Base-by-base conservation (phyloP, 2,329 filamentous ascomycete genomes). In the Colletotrichum siamense region DNA sequence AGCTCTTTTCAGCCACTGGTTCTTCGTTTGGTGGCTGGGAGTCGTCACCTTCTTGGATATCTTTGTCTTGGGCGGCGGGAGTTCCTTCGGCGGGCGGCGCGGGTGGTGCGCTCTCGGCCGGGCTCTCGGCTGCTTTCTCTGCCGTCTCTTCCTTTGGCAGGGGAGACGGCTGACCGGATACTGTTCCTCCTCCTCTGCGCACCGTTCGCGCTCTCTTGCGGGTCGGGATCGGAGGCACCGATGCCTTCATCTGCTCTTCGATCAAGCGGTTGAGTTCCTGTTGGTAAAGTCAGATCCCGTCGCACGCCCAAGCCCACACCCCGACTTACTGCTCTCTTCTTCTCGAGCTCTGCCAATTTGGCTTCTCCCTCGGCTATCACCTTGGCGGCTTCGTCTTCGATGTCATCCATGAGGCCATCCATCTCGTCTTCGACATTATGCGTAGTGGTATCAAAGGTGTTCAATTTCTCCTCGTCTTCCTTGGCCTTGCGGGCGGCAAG, bases 241-340 rank as follows among this genome's bases (percentile, higher is more conserved):
- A 81, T 24, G 78, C 67, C 69, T 82, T 81, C 36, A 88, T 79
- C 74, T 86, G 82, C 71, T 87, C 86, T 39, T 88, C 86, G 52
- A 88, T 85, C 55, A 83, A 80, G 24, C 82, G 85, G 69, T 87
- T 87, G 73, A 88, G 81, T 78, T 88, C 86, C 86, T 87, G 18
- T 18, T 7, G 8, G 16, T 5, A 49, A 18, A 18, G 62, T 73
- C 30, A 77, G 77, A 68, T 6, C 6, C 18, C 10, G 55, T 72
- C 15, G 70, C 59, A 22, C 66, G 24, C 22, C 12, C 34, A 7
- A 5, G 18, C 12, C 30, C n/a, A 36, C 16, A 7, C 22, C 1
- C 18, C 1, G 39, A 55, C 79, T 59, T 75, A 82, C 82, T 72
- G 76, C 81, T 79, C 85, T 79, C 77, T 80, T 82, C 68, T 82